Base-by-base conservation (phyloP, 2,329 filamentous ascomycete species). In the Delphinella strobiligena region DNA sequence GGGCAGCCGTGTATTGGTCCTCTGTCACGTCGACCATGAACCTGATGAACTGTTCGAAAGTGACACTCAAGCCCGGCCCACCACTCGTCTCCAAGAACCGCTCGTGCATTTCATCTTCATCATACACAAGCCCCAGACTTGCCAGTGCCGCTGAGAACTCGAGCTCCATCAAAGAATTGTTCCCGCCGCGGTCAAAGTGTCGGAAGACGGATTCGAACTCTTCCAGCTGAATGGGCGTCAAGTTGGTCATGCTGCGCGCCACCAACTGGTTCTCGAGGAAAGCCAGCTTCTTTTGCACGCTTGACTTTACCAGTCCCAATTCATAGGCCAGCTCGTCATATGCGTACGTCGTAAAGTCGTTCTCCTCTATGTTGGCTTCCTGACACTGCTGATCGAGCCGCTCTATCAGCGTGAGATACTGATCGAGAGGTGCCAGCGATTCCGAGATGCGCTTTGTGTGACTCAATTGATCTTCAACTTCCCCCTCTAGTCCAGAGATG, bases 21-120 rank as follows among this genome's bases (percentile, higher is more conserved):
- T 98, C 91, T 10, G 91, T 98, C 36, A 95, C 91, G 51, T 93
- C 86, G 35, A 98, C 91, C 91, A 98, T 98, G 71, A 98, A 98
- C 30, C 85, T 80, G 59, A 98, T 98, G 57, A 98, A 98, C 62
- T 96, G 89, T 66, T 98, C 91, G 56, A 98, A 98, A 4, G 84
- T 91, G 37, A 98, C 91, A 34, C 42, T 51, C 48, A 82, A 75
- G 60, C 80, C 82, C 48, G 69, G 74, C 27, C 78, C 86, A 29
- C 75, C 77, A 47, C 84, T 88, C n/a, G 88, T 93, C 39, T 89
- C 82, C 37, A 82, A 56, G 62, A 95, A 98, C 51, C 89, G 89
- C 38, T 89, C 80, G 59, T 96, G 89, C 91, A 96, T 98, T 67
- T 98, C 91, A 18, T 89, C 81, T 58, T 96, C 91, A 50, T 93